phyloP scores from a whole-genome alignment of 768 basidiomycete species.

The Boletus subparvulus region DNA sequence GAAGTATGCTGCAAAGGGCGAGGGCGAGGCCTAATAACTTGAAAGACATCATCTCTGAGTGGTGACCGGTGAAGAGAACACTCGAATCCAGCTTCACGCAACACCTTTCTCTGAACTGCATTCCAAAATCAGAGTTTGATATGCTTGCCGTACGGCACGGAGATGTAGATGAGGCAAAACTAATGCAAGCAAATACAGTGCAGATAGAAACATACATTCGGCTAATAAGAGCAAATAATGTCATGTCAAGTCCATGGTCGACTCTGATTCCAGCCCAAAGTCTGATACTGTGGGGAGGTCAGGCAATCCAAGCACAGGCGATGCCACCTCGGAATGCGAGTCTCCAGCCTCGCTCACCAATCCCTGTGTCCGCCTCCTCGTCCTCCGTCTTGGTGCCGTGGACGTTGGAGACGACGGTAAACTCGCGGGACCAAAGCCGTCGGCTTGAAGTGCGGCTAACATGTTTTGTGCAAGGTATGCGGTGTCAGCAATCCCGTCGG shows the following conservation, averaged over 20 bases:
- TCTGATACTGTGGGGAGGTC: slow-evolving; percentile 30
- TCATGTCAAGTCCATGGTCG: slow-evolving; percentile 26
- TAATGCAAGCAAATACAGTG: slow-evolving; percentile 33
- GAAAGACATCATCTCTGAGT: slow-evolving; percentile 14
- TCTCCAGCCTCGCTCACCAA: slow-evolving; percentile 37
- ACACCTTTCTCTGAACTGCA: neutral
- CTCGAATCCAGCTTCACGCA: neutral
- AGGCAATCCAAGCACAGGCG: slow-evolving; percentile 24
- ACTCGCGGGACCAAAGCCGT: slow-evolving; percentile 54
- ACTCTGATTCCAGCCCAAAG: slow-evolving; percentile 27
- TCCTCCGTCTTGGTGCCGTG: slow-evolving; percentile 28
- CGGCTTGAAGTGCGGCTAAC: slow-evolving; percentile 70
- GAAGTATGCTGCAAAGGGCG: slow-evolving; percentile 36
- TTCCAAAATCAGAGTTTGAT: slow-evolving; percentile 24
- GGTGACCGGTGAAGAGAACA: neutral
- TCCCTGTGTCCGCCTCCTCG: slow-evolving; percentile 33
- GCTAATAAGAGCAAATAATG: slow-evolving; percentile 24
- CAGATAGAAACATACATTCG: slow-evolving; percentile 31
- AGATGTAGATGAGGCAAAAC: slow-evolving; percentile 21
- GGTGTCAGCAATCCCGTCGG: slow-evolving; percentile 34
- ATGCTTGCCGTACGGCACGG: slow-evolving; percentile 12
- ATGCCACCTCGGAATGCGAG: slow-evolving; percentile 28
- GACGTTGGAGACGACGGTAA: slow-evolving; percentile 50
- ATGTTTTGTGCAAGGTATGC: slow-evolving; percentile 70
- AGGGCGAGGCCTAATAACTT: slow-evolving; percentile 25